Evolutionary conservation across 306 rosid genomes (phyloP), one percentile per base, ranked within the genome.

Genomic region (Lotus japonicus): DNA sequence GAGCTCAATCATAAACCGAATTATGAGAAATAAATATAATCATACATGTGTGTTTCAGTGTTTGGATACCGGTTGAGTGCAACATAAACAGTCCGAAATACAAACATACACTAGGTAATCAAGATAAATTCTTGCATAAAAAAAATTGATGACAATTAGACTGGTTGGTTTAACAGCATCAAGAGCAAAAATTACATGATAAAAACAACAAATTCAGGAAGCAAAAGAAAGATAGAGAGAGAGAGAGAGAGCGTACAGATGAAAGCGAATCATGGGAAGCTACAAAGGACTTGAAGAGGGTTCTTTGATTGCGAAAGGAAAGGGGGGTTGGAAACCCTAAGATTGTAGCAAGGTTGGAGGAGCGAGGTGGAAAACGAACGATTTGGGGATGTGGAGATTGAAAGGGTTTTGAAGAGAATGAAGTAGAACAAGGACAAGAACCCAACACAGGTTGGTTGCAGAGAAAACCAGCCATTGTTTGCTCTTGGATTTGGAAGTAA

Each of bases 391-490:
- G 44, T 36, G n/a, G 77, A 76, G 77, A 50, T 80, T 75, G 64
- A 48, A 78, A 65, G 77, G 82, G 82, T 6, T 65, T 69, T 7
- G 80, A 64, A 56, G 79, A 79, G 13, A 68, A 16, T 16, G 72
- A 66, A 19, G 79, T 35, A 16, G 86, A 66, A 57, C 81, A 80
- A 8, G 83, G 58, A 44, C 79, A 77, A 21, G 45, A 77, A 63
- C 57, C 56, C 42, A 63, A 52, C 58, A 81, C 78, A 51, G 79
- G 19, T 71, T 64, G 83, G 57, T 74, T 92, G 1, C 79, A 63
- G 28, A 84, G 75, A 67, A 71, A 68, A 31, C 68, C 15, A 42
- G 91, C 91, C 94, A 88, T 91, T 65, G 11, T 9, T 71, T 19
- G 45, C 17, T 57, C 55, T 26, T 26, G 33, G 2, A 4, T 26